A percentile compares a stretch with the other conserved stretches of the same genome.
phyloP scores from a whole-genome alignment of 345 rosid genomes.

The Chamaenerion angustifolium region DNA sequence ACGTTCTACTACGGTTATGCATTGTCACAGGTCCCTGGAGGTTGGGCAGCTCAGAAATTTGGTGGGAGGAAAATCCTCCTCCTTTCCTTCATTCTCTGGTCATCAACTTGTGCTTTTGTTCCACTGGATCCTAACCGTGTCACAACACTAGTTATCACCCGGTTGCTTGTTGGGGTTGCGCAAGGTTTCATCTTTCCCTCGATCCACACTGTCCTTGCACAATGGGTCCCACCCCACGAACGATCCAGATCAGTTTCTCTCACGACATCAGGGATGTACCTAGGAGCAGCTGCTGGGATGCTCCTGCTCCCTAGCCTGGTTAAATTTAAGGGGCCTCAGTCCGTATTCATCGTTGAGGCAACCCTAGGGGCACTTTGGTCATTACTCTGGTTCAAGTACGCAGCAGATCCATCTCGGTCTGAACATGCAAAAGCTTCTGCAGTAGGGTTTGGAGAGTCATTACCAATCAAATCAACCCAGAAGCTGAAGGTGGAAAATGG shows the following conservation, averaged over 20 bases:
- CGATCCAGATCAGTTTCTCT: conserved; percentile 93
- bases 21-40: conserved; percentile 92
- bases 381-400: conserved; percentile 67
- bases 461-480: conserved; percentile 54
- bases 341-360: conserved; percentile 84
- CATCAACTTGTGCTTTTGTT: conserved; percentile 71
- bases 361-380: conserved; percentile 78
- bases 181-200: conserved; percentile 97
- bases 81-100: conserved; percentile 79
- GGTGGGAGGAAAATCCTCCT: conserved; percentile 92
- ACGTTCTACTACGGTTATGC: conserved; percentile 89
- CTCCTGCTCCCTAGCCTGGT: conserved; percentile 81
- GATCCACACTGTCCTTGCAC: conserved; percentile 89
- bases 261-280: conserved; percentile 92
- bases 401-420: conserved; percentile 80
- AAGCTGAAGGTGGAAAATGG: conserved; percentile 48
- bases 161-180: conserved; percentile 94
- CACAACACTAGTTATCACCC: conserved; percentile 48
- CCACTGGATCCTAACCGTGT: conserved; percentile 76
- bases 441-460: conserved; percentile 69
- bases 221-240: conserved; percentile 99
- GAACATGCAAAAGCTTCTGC: conserved; percentile 89
- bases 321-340: conserved; percentile 71
- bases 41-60: conserved; percentile 92
- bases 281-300: conserved; percentile 97